Base-by-base conservation (phyloP, 805 yeast genomes). In the Saccharomycopsis synnaedendra region DNA sequence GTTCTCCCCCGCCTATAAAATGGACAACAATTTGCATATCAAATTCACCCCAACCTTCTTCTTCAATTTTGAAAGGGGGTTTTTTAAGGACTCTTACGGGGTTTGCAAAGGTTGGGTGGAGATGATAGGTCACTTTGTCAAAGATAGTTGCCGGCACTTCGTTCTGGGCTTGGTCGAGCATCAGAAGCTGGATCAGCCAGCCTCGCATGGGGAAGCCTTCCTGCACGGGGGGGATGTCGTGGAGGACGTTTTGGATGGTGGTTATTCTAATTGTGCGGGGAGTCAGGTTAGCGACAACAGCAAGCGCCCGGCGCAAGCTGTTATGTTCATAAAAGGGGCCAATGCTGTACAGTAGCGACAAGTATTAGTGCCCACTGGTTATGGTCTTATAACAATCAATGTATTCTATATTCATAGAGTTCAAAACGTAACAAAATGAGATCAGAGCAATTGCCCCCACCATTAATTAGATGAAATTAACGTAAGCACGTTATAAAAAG, bases 21-120 rank as follows among this genome's bases (percentile, higher is more conserved):
- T 83, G 83, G 40, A 89, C 69, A 34, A 84, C 73, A 52, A 93
- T 80, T 37, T 85, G 85, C 61, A 93, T 74, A 60, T 89, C 96
- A 59, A 90, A 90, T 56, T 90, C 97, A 63, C 97, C 98, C 97
- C 98, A 90, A 45, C 98, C 98, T 67, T 86, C 82, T 64, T 90
- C 98, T 59, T 79, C 85, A 49, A 90, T 82, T 60, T 67, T 75
- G 67, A 89, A 90, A 7, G 98, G 98, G 6, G 84, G 76, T 59
- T 80, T 81, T 59, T 84, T 85, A 60, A 87, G 63, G 8, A 82
- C 71, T 62, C 97, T 76, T 54, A 76, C 81, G 7, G 97, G 97
- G 63, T 88, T 88, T 44, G 78, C 78, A 67, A 90, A 90, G 6
- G 97, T 93, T 44, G 97, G 97, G 68, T 90, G 98, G 54, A 93